These are phyloP conservation scores for Actinomortierella ambigua DNA, from an alignment of 371 early-diverging fungal genomes.

Conservation along the genomic window DNA sequence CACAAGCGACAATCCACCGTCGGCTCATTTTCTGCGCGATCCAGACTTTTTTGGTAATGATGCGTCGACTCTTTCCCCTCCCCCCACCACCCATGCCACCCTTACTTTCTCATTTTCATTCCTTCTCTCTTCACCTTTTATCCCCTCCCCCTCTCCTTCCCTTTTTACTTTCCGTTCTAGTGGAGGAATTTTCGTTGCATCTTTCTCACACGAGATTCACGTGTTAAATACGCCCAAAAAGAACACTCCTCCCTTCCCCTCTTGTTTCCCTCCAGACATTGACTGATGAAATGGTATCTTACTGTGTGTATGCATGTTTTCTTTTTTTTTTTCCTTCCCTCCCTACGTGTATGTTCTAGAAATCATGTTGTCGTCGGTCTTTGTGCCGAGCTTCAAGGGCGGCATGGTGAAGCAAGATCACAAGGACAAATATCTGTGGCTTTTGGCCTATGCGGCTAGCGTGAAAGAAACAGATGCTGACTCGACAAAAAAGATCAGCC, in stretches of 20 bases:
- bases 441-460: slow-evolving; percentile 63
- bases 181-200: too few species aligned
- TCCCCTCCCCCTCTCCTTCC: too few species aligned
- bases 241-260: too few species aligned
- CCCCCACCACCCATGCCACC: too few species aligned
- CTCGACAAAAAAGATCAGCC: too few species aligned
- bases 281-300: too few species aligned
- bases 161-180: too few species aligned
- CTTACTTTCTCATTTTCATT: not conserved
- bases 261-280: too few species aligned
- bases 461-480: slow-evolving; percentile 50
- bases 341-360: slow-evolving; percentile 24
- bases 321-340: not conserved
- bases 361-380: slow-evolving; percentile 52
- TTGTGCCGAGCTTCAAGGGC: slow-evolving; percentile 53
- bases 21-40: slow-evolving; percentile 57
- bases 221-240: too few species aligned
- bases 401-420: slow-evolving; percentile 55
- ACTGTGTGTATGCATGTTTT: too few species aligned
- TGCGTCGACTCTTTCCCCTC: not conserved
- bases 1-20: slow-evolving; percentile 50
- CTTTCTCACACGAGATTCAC: too few species aligned
- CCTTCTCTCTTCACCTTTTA: too few species aligned
- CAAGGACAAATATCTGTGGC: slow-evolving; percentile 62
- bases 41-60: slow-evolving; percentile 64